Evolutionary conservation across 2,329 filamentous ascomycete species (phyloP).

Genomic region (Davidsoniella virescens): DNA sequence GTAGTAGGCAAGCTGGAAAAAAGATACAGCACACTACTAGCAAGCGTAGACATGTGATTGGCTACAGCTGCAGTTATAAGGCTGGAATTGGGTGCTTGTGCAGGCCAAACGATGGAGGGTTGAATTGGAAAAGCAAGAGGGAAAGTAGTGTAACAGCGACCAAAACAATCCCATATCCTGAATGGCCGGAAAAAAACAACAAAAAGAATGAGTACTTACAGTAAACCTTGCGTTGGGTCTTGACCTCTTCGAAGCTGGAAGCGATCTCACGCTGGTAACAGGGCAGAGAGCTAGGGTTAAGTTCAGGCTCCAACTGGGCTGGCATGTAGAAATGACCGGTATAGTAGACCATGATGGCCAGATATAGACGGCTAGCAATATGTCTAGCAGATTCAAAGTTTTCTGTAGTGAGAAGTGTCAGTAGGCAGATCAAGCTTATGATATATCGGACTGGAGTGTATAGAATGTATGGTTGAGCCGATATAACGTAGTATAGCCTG

Average conservation of each 20-base stretch:
- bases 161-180: neutral
- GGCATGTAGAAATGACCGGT: constrained; percentile 15
- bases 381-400: neutral
- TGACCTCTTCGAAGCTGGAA: neutral
- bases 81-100: neutral
- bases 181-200: no score
- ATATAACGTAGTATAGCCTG: neutral
- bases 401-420: neutral
- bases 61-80: neutral
- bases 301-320: constrained; percentile 12
- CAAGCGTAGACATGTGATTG: no score
- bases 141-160: neutral
- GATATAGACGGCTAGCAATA: constrained; percentile 12
- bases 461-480: no score
- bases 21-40: no score
- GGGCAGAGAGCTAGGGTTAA: constrained; percentile 2
- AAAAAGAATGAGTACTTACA: constrained; percentile 1
- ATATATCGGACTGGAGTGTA: no score
- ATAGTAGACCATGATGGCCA: constrained; percentile 16
- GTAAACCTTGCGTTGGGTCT: neutral
- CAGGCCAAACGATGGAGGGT: neutral
- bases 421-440: no score
- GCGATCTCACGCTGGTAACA: neutral
- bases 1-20: no score
- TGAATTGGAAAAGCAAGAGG: neutral